A percentile compares a stretch with the other conserved stretches of the same genome.
Conservation (phyloP, 768 basidiomycete genomes). For the Xerocomellus intermedius region DNA sequence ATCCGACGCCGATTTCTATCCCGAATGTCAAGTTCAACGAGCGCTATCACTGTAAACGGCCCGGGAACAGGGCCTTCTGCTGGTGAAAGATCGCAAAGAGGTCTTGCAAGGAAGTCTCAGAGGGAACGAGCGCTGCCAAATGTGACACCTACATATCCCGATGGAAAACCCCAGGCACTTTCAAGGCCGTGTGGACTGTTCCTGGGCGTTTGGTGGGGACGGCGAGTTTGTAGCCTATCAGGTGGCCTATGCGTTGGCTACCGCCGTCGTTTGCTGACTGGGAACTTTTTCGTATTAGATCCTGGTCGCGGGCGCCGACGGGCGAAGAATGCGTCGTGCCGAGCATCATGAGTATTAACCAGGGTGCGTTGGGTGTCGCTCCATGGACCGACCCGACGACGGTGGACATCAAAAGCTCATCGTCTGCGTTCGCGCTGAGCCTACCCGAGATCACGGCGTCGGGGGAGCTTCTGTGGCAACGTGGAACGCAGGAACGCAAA, state of each 20-base stretch:
- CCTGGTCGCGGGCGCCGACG: slow-evolving; percentile 61
- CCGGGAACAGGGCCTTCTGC: slow-evolving; percentile 90
- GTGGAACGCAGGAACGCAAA: slow-evolving; percentile 43
- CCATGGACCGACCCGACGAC: slow-evolving; percentile 54
- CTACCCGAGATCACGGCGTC: slow-evolving; percentile 44
- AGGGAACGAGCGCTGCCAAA: background rate
- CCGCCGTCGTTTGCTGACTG: background rate
- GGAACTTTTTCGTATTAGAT: slow-evolving; percentile 34
- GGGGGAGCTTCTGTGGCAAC: slow-evolving; percentile 48
- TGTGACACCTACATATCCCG: slow-evolving; percentile 40
- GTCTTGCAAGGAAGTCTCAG: slow-evolving; percentile 28
- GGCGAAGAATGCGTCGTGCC: slow-evolving; percentile 69
- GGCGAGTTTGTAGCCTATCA: slow-evolving; percentile 27
- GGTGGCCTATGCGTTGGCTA: background rate
- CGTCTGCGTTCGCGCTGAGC: slow-evolving; percentile 45
- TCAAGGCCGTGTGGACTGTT: slow-evolving; percentile 75
- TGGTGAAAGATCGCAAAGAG: slow-evolving; percentile 63
- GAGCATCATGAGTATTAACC: slow-evolving; percentile 65
- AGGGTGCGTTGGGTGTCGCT: slow-evolving; percentile 58
- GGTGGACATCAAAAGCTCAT: slow-evolving; percentile 44
- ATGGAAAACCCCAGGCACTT: slow-evolving; percentile 53
- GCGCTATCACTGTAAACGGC: no score
- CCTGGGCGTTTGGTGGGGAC: slow-evolving; percentile 64
- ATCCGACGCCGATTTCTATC: no score
- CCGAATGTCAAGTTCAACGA: no score